Conservation (phyloP, 257 asterid genomes). For the Parsonsia alboflavescens region DNA sequence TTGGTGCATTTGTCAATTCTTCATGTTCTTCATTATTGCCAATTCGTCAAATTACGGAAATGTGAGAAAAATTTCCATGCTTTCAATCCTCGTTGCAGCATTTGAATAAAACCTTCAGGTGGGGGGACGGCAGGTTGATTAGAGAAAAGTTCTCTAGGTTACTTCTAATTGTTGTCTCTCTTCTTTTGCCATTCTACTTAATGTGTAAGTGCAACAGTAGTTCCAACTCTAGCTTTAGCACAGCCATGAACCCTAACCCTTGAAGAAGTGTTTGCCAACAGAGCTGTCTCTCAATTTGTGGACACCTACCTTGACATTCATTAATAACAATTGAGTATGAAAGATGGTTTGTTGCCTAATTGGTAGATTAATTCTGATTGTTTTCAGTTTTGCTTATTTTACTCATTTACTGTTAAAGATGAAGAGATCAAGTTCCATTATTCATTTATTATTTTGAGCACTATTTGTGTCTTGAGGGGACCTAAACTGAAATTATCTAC, state of each 20-base stretch:
- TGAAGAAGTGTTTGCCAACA: background rate
- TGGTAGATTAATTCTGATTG: background rate
- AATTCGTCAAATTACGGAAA: background rate
- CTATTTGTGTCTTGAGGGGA: background rate
- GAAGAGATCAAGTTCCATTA: background rate
- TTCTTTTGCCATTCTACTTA: background rate
- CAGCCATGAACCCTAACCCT: background rate
- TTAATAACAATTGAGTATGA: background rate
- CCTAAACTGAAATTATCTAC: background rate
- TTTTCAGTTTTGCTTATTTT: background rate
- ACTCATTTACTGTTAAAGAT: background rate
- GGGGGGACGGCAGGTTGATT: background rate
- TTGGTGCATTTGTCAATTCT: background rate
- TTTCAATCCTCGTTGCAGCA: background rate
- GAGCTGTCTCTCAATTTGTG: background rate
- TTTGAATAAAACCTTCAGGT: background rate
- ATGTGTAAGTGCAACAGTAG: background rate
- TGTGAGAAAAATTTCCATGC: background rate
- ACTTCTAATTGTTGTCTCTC: background rate
- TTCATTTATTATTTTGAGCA: background rate
- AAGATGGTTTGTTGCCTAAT: background rate
- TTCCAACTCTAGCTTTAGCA: background rate
- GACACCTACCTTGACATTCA: background rate
- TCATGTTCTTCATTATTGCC: background rate
- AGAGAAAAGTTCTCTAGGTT: background rate